A percentile compares a stretch with the other conserved stretches of the same genome.
These are phyloP conservation scores for Diospyros kaki DNA, from an alignment of 148 eudicot species.

Conservation along the genomic window DNA sequence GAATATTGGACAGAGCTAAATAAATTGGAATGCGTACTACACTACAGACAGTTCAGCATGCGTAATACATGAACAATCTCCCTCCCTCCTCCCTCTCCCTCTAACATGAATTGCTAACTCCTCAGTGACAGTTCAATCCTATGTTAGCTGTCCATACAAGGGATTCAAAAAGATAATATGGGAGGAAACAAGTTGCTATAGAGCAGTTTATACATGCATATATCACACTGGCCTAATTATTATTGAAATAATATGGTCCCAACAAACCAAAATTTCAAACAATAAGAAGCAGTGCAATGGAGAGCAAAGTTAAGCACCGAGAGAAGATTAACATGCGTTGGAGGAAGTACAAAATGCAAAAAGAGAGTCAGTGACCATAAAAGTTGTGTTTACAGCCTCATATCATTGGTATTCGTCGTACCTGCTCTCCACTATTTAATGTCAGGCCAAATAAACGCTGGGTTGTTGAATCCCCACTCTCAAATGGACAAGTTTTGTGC, in stretches of 20 bases:
- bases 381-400: background rate
- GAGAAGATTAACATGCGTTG: background rate
- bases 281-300: background rate
- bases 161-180: too few relatives aligned
- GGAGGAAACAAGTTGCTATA: background rate
- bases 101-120: too few relatives aligned
- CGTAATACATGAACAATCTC: too few relatives aligned
- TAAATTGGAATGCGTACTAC: too few relatives aligned
- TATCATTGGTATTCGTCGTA: conserved; percentile 18
- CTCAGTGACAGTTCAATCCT: too few relatives aligned
- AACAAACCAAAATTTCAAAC: background rate
- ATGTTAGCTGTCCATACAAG: too few relatives aligned
- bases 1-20: too few relatives aligned
- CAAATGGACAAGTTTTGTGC: conserved; percentile 32
- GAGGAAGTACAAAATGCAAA: background rate
- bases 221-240: conserved; percentile 1
- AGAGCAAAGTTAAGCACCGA: conserved; percentile 7
- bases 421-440: conserved; percentile 52
- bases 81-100: too few relatives aligned
- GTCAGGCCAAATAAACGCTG: conserved; percentile 58
- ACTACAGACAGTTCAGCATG: too few relatives aligned
- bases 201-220: background rate
- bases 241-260: background rate
- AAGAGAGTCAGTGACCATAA: conserved; percentile 4
- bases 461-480: conserved; percentile 37